Base-by-base conservation (phyloP, 2,329 filamentous ascomycete genomes). In the Myriosclerotinia duriaeana region DNA sequence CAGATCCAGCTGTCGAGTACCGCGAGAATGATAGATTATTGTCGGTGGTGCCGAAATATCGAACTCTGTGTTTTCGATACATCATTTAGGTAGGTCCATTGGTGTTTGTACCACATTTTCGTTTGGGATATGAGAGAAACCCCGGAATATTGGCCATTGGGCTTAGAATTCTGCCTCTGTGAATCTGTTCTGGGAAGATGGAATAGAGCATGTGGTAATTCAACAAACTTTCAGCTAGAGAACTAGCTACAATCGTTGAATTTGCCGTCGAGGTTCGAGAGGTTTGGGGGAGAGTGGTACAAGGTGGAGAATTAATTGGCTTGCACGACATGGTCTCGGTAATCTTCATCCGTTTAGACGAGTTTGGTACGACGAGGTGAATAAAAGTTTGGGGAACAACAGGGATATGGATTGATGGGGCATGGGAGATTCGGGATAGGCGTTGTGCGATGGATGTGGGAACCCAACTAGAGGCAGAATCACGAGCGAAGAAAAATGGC, bases 41-140 rank as follows among this genome's bases (percentile, higher is more conserved):
- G 34, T 38, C 44, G 20, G 58, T 61, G 20, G 3, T 61, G 58
- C 58, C 58, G 44, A 61, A 20, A 12, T 50, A 60, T 61, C 9
- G 34, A 61, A 61, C 14, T 38, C 20, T 61, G 58, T 52, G n/a
- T 20, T 2, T 50, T n/a, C 5, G 26, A 36, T 26, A 61, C 30
- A 38, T 60, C 42, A 17, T 22, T 17, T 50, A 9, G 17, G n/a
- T 50, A 14, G 9, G 22, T 50, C 14, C 8, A 26, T 50, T n/a
- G 22, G 22, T 14, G 20, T 26, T 38, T 40, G 30, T 26, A 11
- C 30, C 8, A 48, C 14, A 22, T 14, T 26, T 36, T 11, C 11
- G 1, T 17, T 1, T 17, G 12, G 5, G 1, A 36, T 22, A 12
- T 60, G 44, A 20, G 17, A 26, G 50, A 20, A 26, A 26, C 12